Base-by-base conservation (phyloP, 495 filamentous ascomycete species). In the Astrocystis sublimbata region DNA sequence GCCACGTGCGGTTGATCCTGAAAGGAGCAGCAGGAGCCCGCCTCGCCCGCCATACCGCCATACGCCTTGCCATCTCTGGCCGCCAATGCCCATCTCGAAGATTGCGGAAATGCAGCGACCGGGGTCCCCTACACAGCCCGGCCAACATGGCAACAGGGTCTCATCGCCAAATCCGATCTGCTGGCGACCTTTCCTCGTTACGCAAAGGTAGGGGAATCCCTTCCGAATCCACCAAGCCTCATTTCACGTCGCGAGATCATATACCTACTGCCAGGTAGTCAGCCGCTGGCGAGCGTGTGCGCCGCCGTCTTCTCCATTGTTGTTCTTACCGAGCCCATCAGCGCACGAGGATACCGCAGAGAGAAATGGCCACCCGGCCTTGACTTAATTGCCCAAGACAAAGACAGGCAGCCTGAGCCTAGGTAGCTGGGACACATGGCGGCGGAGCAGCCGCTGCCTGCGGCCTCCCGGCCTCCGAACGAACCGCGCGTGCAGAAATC, bases 401-500 rank as follows among this genome's bases (percentile, higher is more conserved):
- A 23, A 41, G 45, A 58, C 30, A 63, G 35, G 1, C 36, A 58
- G n/a, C n/a, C n/a, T n/a, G n/a, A n/a, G n/a, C n/a, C n/a, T n/a
- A n/a, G n/a, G n/a, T n/a, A n/a, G n/a, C n/a, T n/a, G n/a, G n/a
- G n/a, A n/a, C 13, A 15, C 19, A 63, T 58, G 61, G 41, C 61
- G 35, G 43, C 45, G 45, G 61, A 58, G 57, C 43, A 60, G 57
- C 53, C 12, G 17, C 54, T 60, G 28, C 51, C 67, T 45, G 57
- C 58, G 30, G 47, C 56, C 19, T 47, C 24, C 24, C 63, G 61
- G 38, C 62, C 50, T 23, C 63, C 67, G 42, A 66, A 60, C 19
- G 28, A 40, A 26, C 50, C 15, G 43, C 45, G 13, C n/a, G 45
- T 30, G 45, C 40, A 31, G 54, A 46, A 12, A 31, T 50, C n/a